Evolutionary conservation across 1,284 basidiomycete genomes (phyloP).

Genomic region (Microbotryum lychnidis-dioicae): DNA sequence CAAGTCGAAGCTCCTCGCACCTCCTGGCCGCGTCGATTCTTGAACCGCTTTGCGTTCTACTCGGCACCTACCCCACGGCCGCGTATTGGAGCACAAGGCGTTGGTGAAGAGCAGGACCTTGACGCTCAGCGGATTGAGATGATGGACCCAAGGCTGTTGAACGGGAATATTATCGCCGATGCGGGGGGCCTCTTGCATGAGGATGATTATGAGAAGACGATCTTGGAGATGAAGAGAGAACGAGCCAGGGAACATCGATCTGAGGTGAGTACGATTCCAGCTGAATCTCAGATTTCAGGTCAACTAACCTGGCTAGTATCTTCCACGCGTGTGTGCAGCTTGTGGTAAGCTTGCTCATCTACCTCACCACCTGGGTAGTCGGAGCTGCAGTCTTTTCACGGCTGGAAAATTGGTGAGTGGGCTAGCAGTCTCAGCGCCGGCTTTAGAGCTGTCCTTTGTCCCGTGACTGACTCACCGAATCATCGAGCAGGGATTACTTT

Average conservation of each 20-base stretch:
- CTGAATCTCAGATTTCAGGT: too few species aligned
- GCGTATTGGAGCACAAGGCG: neutral
- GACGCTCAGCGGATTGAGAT: neutral
- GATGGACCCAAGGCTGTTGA: too few species aligned
- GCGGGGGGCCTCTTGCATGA: neutral
- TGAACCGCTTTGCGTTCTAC: neutral
- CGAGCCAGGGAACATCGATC: constrained; percentile 48
- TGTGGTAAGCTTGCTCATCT: constrained; percentile 46
- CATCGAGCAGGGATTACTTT: constrained; percentile 39
- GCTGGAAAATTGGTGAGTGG: constrained; percentile 48
- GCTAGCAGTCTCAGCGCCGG: too few species aligned
- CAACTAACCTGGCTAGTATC: too few species aligned
- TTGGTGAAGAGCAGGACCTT: neutral
- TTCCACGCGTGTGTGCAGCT: constrained; percentile 36
- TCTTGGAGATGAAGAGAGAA: constrained; percentile 37
- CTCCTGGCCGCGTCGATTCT: neutral
- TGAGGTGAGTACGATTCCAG: constrained; percentile 42
- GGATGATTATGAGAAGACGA: constrained; percentile 36
- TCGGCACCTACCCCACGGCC: neutral
- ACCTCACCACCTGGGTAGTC: constrained; percentile 53
- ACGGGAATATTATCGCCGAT: neutral
- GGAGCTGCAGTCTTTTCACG: constrained; percentile 52
- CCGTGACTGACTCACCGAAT: too few species aligned
- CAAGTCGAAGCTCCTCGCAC: neutral
- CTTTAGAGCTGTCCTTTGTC: too few species aligned